Base-by-base conservation (phyloP, 2,329 filamentous ascomycete genomes). In the Dendrostoma leiphaemia region DNA sequence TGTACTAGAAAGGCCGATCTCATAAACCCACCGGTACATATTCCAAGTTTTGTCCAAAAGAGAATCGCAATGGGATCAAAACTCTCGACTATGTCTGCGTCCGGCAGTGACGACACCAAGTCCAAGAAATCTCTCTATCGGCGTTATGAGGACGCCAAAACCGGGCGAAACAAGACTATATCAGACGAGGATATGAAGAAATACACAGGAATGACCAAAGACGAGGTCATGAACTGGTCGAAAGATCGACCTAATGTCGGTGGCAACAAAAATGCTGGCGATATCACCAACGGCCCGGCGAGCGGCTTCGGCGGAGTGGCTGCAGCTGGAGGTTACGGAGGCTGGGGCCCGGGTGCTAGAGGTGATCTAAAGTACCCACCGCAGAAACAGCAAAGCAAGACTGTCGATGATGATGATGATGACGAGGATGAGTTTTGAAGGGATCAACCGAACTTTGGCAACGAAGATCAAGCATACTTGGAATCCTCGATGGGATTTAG, bases 141-240 rank as follows among this genome's bases (percentile, higher is more conserved):
- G 17, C 61, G 61, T 17, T 64, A 57, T 41, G n/a, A 55, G 17
- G 60, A 63, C 37, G 58, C 59, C 48, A 60, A 60, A 17, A 54
- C 26, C n/a, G 54, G 59, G 23, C 57, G 57, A n/a, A 48, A 59
- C 44, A 59, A 59, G 19, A 65, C 71, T 43, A 58, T 59, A 13
- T 7, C 47, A 15, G 55, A 58, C 12, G 43, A 54, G n/a, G 57
- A 58, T n/a, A 6, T 58, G 24, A 46, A 53, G 48, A 59, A 58
- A 17, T 52, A 59, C 38, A 55, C 48, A 0, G 57, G 57, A 15
- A 59, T 51, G 55, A 53, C 37, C 3, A 54, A 21, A 5, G 55
- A 55, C 12, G 47, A 56, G 29, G 26, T 59, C 2, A 23, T 23
- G 3, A 23, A 49, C 15, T 59, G 57, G 57, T 44, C 54, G 4